Evolutionary conservation across 208 protist species (phyloP), one percentile per base, ranked within the genome.

Genomic region (Acanthamoeba culbertsoni): DNA sequence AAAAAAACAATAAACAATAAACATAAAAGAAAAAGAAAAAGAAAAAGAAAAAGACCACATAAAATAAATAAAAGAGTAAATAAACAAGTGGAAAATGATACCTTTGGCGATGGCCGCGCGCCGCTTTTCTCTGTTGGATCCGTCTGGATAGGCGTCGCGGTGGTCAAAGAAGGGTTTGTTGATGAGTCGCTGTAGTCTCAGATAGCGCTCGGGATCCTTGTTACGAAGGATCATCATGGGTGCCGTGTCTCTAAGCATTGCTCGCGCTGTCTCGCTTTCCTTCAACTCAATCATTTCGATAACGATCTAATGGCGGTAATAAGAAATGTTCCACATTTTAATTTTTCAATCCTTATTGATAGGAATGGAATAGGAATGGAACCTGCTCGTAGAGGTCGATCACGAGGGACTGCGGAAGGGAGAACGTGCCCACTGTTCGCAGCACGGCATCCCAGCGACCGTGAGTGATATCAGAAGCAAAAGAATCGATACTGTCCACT

Each of bases 371-470:
- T 86, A 23, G 20, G 59, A 45, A 65, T 53, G 31, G 73, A 26
- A 93, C 91, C 51, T 93, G 91, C 91, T 93, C 91, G 40, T 93
- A 93, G 16, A 93, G 42, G 51, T 93, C 91, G 51, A 93, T 75
- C n/a, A 93, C n/a, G 51, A 89, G 68, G n/a, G 63, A 31, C 48
- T 59, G 46, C 18, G 91, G 75, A 16, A 94, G 48, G 33, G 55
- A 16, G 28, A 94, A 75, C 5, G 75, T 77, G 46, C 62, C 55
- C 46, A 88, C 43, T 14, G 71, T 91, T 0, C 63, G 71, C 40
- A 94, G 79, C 59, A 94, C 92, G 0, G 77, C 53, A 28, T 94
- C 92, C 92, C 92, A 94, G 8, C 65, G 33, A 10, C 92, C 92
- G 45, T 75, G 35, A 33, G 46, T 53, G 43, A 94, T 48, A 40